These are phyloP conservation scores for Rhamnella rubrinervis DNA, from an alignment of 331 rosid genomes.

Conservation along the genomic window DNA sequence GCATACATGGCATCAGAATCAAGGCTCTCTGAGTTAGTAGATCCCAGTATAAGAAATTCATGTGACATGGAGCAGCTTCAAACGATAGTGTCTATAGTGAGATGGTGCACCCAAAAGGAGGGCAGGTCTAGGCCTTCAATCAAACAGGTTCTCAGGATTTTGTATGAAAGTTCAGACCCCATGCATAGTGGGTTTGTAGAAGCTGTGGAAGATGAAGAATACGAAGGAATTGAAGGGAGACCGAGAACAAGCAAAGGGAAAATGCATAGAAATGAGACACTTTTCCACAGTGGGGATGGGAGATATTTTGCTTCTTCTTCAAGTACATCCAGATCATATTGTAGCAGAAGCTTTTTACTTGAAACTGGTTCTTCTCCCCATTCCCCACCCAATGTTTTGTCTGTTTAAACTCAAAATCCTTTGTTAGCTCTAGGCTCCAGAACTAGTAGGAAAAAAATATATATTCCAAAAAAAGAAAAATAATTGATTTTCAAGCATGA, in stretches of 20 bases:
- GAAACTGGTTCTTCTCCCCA: conserved; percentile 85
- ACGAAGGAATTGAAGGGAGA: conserved; percentile 55
- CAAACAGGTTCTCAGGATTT: conserved; percentile 86
- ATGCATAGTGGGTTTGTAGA: conserved; percentile 66
- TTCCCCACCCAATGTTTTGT: conserved; percentile 64
- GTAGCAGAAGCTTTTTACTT: conserved; percentile 90
- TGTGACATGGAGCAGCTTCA: conserved; percentile 85
- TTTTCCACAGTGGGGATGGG: conserved; percentile 77
- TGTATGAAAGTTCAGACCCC: conserved; percentile 94
- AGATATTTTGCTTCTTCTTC: conserved; percentile 95
- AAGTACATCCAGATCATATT: conserved; percentile 86
- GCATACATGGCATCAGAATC: conserved; percentile 56
- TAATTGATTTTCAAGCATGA: neutral
- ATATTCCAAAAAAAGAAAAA: too few relatives aligned
- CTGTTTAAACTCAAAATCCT: conserved; percentile 32
- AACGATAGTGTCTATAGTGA: conserved; percentile 62
- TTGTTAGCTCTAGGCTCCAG: too few relatives aligned
- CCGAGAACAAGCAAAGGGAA: conserved; percentile 72
- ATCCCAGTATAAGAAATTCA: conserved; percentile 64
- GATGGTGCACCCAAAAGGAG: conserved; percentile 94
- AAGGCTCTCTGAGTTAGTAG: conserved; percentile 70
- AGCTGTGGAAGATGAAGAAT: conserved; percentile 63
- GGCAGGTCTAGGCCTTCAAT: conserved; percentile 88
- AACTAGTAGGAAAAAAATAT: too few relatives aligned
- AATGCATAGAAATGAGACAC: conserved; percentile 50